A percentile compares a stretch with the other conserved stretches of the same genome.
Conservation (phyloP, 2,329 filamentous ascomycete genomes). For the Fusarium buharicum region DNA sequence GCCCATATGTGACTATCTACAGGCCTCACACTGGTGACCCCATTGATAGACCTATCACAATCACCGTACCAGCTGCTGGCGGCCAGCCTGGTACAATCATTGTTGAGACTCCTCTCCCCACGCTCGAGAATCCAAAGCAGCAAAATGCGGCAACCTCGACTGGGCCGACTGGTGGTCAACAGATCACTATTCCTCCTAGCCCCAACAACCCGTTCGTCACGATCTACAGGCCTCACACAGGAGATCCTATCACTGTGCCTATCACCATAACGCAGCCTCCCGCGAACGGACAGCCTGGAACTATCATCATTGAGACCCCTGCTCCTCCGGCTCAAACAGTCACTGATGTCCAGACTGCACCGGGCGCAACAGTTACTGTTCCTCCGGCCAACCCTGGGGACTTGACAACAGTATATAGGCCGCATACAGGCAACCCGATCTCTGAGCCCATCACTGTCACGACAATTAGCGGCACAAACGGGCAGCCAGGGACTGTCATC, state of each 20-base stretch:
- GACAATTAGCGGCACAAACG: conserved; percentile 24
- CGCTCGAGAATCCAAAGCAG: conserved; percentile 22
- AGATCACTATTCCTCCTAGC: conserved; percentile 30
- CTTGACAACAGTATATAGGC: conserved; percentile 26
- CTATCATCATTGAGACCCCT: conserved; percentile 31
- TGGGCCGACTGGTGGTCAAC: conserved; percentile 12
- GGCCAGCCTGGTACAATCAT: conserved; percentile 25
- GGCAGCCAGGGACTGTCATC: conserved; percentile 31
- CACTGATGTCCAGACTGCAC: conserved; percentile 6
- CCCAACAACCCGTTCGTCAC: conserved; percentile 30
- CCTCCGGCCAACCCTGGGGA: conserved; percentile 18
- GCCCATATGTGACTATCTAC: conserved; percentile 27
- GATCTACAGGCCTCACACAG: conserved; percentile 28
- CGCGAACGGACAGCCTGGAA: conserved; percentile 30
- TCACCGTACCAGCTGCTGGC: conserved; percentile 16
- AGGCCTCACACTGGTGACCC: conserved; percentile 21
- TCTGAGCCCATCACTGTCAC: conserved; percentile 28
- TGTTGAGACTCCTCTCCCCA: conserved; percentile 27
- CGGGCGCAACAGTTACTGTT: conserved; percentile 17
- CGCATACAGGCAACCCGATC: conserved; percentile 22
- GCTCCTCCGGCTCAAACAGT: conserved; percentile 9
- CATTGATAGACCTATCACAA: conserved; percentile 16
- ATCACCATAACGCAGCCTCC: conserved; percentile 34
- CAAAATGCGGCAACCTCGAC: conserved; percentile 21
- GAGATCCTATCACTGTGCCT: conserved; percentile 27